A percentile compares a stretch with the other conserved stretches of the same genome.
Evolutionary conservation across 1,284 basidiomycete species (phyloP).

Genomic region (Paramarasmius palmivorus): DNA sequence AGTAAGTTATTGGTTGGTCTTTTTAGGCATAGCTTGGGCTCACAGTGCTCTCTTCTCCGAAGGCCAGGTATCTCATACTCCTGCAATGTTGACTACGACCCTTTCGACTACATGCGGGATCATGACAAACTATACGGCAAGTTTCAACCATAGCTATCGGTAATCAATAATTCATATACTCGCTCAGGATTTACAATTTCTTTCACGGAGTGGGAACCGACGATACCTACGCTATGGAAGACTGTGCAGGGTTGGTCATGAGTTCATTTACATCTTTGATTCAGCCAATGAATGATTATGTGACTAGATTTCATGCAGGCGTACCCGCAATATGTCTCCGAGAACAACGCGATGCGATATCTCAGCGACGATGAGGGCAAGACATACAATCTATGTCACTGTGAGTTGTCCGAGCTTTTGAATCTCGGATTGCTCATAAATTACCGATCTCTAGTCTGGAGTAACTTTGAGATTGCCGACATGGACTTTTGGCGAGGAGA

Average conservation of each 20-base stretch:
- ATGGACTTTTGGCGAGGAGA: conserved; percentile 81
- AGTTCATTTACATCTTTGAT: not conserved
- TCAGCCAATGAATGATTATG: not conserved
- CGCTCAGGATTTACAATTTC: conserved; percentile 73
- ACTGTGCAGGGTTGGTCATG: conserved; percentile 54
- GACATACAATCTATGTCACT: conserved; percentile 81
- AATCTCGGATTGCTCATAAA: not conserved
- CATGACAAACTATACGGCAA: conserved; percentile 69
- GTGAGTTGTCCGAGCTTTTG: conserved; percentile 38
- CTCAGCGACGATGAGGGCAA: conserved; percentile 73
- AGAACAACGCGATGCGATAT: conserved; percentile 75
- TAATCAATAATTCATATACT: conserved; percentile 7
- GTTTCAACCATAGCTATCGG: conserved; percentile 3
- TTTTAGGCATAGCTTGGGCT: not conserved
- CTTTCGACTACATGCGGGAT: conserved; percentile 76
- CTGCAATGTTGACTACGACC: conserved; percentile 75
- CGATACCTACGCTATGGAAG: conserved; percentile 79
- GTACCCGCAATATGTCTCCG: conserved; percentile 68
- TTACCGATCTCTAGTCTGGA: conserved; percentile 55
- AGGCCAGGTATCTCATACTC: conserved; percentile 73
- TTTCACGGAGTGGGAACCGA: conserved; percentile 76
- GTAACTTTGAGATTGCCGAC: conserved; percentile 85
- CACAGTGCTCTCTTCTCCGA: not conserved
- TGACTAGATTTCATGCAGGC: conserved; percentile 62
- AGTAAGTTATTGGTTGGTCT: conserved; percentile 35